Conservation (phyloP, 192 early-diverging fungal species). For the Podila epicladia region DNA sequence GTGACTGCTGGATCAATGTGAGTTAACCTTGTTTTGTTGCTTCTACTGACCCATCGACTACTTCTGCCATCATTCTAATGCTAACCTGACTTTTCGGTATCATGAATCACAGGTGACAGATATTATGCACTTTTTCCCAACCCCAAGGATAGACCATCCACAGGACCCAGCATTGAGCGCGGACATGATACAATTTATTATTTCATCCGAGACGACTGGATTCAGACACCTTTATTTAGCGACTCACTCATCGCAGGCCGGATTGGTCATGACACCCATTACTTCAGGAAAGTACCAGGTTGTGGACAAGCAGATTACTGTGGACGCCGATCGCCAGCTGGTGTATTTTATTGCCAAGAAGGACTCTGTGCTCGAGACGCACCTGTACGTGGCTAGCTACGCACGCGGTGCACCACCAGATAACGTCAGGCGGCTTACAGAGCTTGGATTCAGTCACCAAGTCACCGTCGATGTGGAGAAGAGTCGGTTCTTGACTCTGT, state of each 20-base stretch:
- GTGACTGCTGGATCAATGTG: conserved; percentile 70
- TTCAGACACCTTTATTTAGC: conserved; percentile 69
- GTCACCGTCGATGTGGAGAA: conserved; percentile 49
- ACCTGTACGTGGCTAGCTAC: conserved; percentile 67
- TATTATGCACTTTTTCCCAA: conserved; percentile 32
- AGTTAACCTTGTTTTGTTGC: not conserved
- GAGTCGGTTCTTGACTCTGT: conserved; percentile 57
- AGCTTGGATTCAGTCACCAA: conserved; percentile 61
- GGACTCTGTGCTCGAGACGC: conserved; percentile 66
- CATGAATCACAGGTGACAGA: conserved; percentile 23
- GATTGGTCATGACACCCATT: conserved; percentile 46
- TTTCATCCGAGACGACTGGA: conserved; percentile 67
- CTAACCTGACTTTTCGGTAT: not conserved
- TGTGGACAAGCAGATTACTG: conserved; percentile 63
- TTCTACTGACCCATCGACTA: not conserved
- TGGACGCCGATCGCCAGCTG: conserved; percentile 59
- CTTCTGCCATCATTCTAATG: not conserved
- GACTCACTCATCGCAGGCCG: conserved; percentile 25
- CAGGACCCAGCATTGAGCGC: not conserved
- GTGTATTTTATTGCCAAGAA: conserved; percentile 71
- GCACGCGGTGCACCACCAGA: conserved; percentile 13
- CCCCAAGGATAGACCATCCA: not conserved
- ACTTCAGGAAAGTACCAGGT: conserved; percentile 69
- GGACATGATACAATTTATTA: conserved; percentile 53
- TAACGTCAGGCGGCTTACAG: conserved; percentile 47